Evolutionary conservation across 192 early-diverging fungal species (phyloP).

Genomic region (Gonapodya sp.): DNA sequence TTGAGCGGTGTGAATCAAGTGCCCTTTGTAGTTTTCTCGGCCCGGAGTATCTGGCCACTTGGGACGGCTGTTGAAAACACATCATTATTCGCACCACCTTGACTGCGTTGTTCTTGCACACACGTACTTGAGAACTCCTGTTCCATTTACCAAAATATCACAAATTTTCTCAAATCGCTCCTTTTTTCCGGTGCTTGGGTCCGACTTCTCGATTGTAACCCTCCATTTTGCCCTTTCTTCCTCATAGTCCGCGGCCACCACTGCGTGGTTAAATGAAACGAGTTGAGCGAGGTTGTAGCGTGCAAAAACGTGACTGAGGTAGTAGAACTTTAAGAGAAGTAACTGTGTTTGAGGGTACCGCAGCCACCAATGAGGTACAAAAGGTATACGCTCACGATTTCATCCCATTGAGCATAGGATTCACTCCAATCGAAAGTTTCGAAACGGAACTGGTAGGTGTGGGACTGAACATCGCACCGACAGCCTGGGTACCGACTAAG

Average conservation of each 20-base stretch:
- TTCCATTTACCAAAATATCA: not conserved
- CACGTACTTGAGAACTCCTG: not conserved
- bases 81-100: not conserved
- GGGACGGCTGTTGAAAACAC: constrained; percentile 2
- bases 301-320: not conserved
- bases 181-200: not conserved
- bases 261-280: not conserved
- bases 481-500: constrained; percentile 1
- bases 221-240: not conserved
- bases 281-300: not conserved
- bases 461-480: constrained; percentile 4
- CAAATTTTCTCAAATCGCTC: not conserved
- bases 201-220: not conserved
- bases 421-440: constrained; percentile 3
- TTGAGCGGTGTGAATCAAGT: not conserved
- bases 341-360: not conserved
- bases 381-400: not conserved
- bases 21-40: not conserved
- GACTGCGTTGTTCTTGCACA: not conserved
- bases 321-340: not conserved
- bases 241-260: not conserved
- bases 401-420: not conserved
- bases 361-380: not conserved
- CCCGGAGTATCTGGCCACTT: constrained; percentile 4
- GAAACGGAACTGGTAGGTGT: not conserved